phyloP scores from a whole-genome alignment of 2,329 filamentous ascomycete genomes.

The Fusarium multiceps region DNA sequence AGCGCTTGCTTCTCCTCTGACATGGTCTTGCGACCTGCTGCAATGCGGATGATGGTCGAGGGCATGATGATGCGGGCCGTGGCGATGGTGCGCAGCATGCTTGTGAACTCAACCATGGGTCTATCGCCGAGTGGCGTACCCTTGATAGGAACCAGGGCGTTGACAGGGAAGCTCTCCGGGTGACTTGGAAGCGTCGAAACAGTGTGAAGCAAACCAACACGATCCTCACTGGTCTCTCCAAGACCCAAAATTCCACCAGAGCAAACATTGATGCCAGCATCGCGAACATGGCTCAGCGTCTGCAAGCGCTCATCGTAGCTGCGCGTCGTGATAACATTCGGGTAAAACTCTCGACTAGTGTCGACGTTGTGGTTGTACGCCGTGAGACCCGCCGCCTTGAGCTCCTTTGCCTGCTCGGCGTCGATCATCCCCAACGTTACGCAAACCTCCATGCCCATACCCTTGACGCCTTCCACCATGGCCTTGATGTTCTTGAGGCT shows the following conservation, averaged over 20 bases:
- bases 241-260: slow-evolving; percentile 89
- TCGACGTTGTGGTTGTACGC: slow-evolving; percentile 97
- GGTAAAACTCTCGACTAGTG: slow-evolving; percentile 89
- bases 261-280: slow-evolving; percentile 90
- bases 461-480: slow-evolving; percentile 85
- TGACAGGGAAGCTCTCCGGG: slow-evolving; percentile 92
- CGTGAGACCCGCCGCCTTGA: slow-evolving; percentile 85
- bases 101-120: slow-evolving; percentile 79
- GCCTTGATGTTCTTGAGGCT: slow-evolving; percentile 84
- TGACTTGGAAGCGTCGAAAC: slow-evolving; percentile 83
- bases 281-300: slow-evolving; percentile 82
- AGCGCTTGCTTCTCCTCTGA: slow-evolving; percentile 88
- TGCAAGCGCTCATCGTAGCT: slow-evolving; percentile 87
- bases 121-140: slow-evolving; percentile 85
- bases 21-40: slow-evolving; percentile 86
- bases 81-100: slow-evolving; percentile 83
- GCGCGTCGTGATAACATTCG: slow-evolving; percentile 84
- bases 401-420: slow-evolving; percentile 79
- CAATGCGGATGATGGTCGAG: slow-evolving; percentile 85
- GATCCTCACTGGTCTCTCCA: slow-evolving; percentile 81
- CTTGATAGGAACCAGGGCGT: slow-evolving; percentile 89
- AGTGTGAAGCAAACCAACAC: slow-evolving; percentile 85
- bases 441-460: slow-evolving; percentile 88
- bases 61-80: slow-evolving; percentile 87
- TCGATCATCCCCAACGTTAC: slow-evolving; percentile 97